Evolutionary conservation across 2,329 filamentous ascomycete species (phyloP), one percentile per base, ranked within the genome.

Genomic region (Paecilomyces niveus): DNA sequence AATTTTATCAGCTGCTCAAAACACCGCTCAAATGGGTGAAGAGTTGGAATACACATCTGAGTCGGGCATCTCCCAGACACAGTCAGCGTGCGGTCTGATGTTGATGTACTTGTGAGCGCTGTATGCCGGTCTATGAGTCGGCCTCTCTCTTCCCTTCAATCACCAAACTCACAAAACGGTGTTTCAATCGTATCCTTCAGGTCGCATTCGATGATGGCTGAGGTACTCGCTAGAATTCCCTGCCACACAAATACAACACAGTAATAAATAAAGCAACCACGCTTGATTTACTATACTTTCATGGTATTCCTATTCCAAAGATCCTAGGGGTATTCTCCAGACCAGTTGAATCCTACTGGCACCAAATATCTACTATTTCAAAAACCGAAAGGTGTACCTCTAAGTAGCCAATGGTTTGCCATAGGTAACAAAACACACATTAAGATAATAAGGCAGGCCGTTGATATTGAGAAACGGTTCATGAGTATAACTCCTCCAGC

Each of bases 281-380:
- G 5, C 33, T 35, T 35, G 65, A 68, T 7, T 67, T 72, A 55
- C 64, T 77, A 24, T 65, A 61, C 22, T 63, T 62, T 1, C 60
- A 74, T 56, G 62, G 65, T 4, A 59, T 75, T 57, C 72, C 71
- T n/a, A 73, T 76, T n/a, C 74, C 74, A 0, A 64, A 70, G 56
- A 64, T 77, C 18, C 69, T 71, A 54, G 59, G 62, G 21, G 1
- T 76, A 74, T 62, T 73, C 70, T 8, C 51, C 69, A 32, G 69
- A 67, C 26, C 57, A 56, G 2, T 62, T 67, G 15, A 77, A 77
- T 55, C 22, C 69, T 57, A 73, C 74, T 56, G 70, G 73, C 0
- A 68, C 70, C 2, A 74, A 76, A 64, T 77, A 74, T 29, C 64
- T 78, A 21, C 64, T 77, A 5, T 68, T 77, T 61, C 74, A 75